A percentile compares a stretch with the other conserved stretches of the same genome.
These are phyloP conservation scores for Monilinia laxa DNA, from an alignment of 2,329 filamentous ascomycete species.

Conservation along the genomic window DNA sequence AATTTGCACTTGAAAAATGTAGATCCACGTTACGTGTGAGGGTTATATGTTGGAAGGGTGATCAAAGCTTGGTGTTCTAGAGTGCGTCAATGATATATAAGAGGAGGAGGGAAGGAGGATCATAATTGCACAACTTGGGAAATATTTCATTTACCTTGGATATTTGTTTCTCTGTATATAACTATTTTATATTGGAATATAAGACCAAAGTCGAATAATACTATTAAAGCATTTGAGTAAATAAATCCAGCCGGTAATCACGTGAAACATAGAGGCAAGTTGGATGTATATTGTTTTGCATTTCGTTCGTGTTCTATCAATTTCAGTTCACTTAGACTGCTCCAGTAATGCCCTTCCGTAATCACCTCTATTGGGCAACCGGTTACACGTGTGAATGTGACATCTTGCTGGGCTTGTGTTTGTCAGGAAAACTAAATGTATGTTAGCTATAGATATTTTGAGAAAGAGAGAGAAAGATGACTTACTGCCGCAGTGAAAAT, in stretches of 20 bases:
- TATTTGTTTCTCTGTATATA: background rate
- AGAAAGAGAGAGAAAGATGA: slow-evolving; percentile 16
- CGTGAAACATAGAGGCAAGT: background rate
- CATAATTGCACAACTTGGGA: background rate
- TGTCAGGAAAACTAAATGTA: slow-evolving; percentile 61
- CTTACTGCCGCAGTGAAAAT: slow-evolving; percentile 66
- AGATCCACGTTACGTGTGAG: background rate
- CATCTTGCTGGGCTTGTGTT: slow-evolving; percentile 74
- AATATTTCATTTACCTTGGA: background rate
- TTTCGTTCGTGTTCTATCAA: background rate
- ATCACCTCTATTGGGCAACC: slow-evolving; percentile 73
- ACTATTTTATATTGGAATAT: background rate
- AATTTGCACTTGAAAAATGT: background rate
- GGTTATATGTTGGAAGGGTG: background rate
- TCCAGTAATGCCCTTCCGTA: slow-evolving; percentile 55
- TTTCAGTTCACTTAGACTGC: slow-evolving; percentile 11
- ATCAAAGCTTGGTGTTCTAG: background rate
- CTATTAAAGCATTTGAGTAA: background rate
- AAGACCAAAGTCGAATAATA: background rate
- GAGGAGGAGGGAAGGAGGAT: background rate
- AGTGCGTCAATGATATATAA: background rate
- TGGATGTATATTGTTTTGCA: background rate
- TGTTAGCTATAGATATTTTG: slow-evolving; percentile 22
- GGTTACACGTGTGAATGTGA: slow-evolving; percentile 72
- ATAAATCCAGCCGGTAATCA: background rate